A percentile compares a stretch with the other conserved stretches of the same genome.
These are phyloP conservation scores for Ustilago shanxiensis DNA, from an alignment of 1,284 basidiomycete genomes.

Conservation along the genomic window DNA sequence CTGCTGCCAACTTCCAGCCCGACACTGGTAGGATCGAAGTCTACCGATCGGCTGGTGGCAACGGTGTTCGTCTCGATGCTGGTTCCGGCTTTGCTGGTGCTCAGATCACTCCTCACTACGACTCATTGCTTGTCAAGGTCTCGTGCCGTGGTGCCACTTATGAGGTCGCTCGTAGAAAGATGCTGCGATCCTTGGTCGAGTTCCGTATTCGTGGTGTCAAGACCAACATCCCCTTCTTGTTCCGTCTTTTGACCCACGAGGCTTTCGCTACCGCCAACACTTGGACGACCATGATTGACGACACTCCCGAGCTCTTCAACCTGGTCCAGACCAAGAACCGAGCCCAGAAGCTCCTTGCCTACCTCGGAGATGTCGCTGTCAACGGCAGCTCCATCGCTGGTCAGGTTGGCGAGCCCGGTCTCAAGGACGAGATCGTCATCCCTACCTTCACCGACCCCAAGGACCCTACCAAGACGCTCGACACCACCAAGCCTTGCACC, in stretches of 20 bases:
- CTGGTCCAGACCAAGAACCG: constrained; percentile 97
- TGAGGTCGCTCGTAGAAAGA: constrained; percentile 97
- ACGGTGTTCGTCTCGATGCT: constrained; percentile 96
- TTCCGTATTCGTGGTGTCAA: constrained; percentile 99
- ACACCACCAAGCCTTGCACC: constrained; percentile 85
- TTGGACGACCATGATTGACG: constrained; percentile 90
- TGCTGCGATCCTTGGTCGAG: constrained; percentile 97
- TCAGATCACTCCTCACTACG: constrained; percentile 99
- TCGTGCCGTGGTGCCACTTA: constrained; percentile 97
- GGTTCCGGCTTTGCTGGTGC: constrained; percentile 98
- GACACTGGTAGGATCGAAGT: constrained; percentile 99
- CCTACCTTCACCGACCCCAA: constrained; percentile 85
- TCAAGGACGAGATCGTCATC: constrained; percentile 88
- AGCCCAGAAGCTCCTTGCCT: constrained; percentile 95
- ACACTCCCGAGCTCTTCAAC: constrained; percentile 98
- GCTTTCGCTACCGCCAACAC: constrained; percentile 95
- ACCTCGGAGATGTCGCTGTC: constrained; percentile 97
- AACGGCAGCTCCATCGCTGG: constrained; percentile 98
- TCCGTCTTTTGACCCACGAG: constrained; percentile 97
- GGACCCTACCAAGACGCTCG: constrained; percentile 80
- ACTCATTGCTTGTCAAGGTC: constrained; percentile 96
- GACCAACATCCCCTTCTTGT: constrained; percentile 97
- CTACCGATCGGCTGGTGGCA: constrained; percentile 97
- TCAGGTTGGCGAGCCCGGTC: constrained; percentile 91
- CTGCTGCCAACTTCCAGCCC: constrained; percentile 90